phyloP scores from a whole-genome alignment of 441 rosid species.

The Arabidopsis hybrid region DNA sequence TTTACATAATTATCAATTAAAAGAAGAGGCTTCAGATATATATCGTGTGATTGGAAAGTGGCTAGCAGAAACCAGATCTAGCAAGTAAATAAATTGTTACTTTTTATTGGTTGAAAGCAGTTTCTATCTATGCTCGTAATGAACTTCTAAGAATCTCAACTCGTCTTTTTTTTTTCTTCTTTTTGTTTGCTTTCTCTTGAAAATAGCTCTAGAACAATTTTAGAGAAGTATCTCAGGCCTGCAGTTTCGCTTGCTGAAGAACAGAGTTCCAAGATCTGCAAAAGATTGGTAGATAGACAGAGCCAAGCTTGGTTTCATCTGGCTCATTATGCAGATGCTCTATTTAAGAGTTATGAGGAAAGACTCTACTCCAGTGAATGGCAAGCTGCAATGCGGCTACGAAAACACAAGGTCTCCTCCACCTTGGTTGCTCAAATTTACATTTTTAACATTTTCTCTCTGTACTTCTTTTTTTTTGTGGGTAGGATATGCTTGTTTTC shows the following conservation, averaged over 20 bases:
- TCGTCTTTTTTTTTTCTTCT: conserved; percentile 7
- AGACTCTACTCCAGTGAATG: conserved; percentile 94
- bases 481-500: background rate
- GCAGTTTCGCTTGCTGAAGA: conserved; percentile 87
- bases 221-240: conserved; percentile 93
- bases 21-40: conserved; percentile 80
- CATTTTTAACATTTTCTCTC: conserved; percentile 1
- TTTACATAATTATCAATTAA: conserved; percentile 66
- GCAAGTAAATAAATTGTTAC: conserved; percentile 66
- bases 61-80: conserved; percentile 98
- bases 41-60: conserved; percentile 95
- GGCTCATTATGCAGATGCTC: conserved; percentile 96
- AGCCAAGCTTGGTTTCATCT: conserved; percentile 91
- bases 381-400: conserved; percentile 95
- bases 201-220: conserved; percentile 92
- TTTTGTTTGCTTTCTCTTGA: conserved; percentile 22
- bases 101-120: conserved; percentile 32
- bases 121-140: conserved; percentile 17
- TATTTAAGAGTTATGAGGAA: conserved; percentile 90
- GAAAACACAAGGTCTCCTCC: conserved; percentile 84
- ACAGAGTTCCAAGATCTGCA: conserved; percentile 54
- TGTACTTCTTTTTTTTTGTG: background rate
- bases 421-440: conserved; percentile 28
- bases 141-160: conserved; percentile 27
- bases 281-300: conserved; percentile 76